Evolutionary conservation across 108 stramenopile genomes (phyloP).

Genomic region (Stephanodiscus triporus): DNA sequence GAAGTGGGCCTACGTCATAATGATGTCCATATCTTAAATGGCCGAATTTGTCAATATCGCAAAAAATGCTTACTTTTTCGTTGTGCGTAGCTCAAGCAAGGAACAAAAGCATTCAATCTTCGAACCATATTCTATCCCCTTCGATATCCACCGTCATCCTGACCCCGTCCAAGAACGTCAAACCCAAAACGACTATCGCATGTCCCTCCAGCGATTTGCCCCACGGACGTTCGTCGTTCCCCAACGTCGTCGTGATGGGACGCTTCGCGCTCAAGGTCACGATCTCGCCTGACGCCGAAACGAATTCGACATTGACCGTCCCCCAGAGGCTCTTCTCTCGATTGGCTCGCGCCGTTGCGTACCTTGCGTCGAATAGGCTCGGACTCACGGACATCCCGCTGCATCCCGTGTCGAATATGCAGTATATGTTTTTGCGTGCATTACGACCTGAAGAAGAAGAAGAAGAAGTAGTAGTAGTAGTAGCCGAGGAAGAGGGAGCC

Average conservation of each 20-base stretch:
- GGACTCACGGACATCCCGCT: conserved; percentile 44
- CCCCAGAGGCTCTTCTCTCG: conserved; percentile 40
- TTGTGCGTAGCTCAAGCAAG: too few relatives aligned
- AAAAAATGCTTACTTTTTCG: too few relatives aligned
- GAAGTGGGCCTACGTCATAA: too few relatives aligned
- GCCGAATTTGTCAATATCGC: too few relatives aligned
- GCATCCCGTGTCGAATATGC: conserved; percentile 52
- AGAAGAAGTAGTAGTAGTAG: not conserved
- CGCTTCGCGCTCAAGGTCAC: conserved; percentile 26
- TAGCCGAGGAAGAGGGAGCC: not conserved
- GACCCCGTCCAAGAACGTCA: conserved; percentile 40
- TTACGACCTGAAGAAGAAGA: too few relatives aligned
- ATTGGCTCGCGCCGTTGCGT: conserved; percentile 25
- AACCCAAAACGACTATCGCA: conserved; percentile 25
- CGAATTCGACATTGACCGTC: conserved; percentile 26
- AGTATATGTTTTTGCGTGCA: conserved; percentile 33
- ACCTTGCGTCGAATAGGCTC: conserved; percentile 37
- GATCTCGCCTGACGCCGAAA: conserved; percentile 21
- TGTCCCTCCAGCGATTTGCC: conserved; percentile 37
- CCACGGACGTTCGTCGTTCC: conserved; percentile 34
- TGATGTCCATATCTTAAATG: too few relatives aligned
- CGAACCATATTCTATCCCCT: conserved; percentile 18
- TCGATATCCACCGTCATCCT: conserved; percentile 36
- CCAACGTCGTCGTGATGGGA: conserved; percentile 40
- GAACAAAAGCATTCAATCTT: not conserved